Evolutionary conservation across 2,329 filamentous ascomycete genomes (phyloP), one percentile per base, ranked within the genome.

Genomic region (Trichophyton simii): DNA sequence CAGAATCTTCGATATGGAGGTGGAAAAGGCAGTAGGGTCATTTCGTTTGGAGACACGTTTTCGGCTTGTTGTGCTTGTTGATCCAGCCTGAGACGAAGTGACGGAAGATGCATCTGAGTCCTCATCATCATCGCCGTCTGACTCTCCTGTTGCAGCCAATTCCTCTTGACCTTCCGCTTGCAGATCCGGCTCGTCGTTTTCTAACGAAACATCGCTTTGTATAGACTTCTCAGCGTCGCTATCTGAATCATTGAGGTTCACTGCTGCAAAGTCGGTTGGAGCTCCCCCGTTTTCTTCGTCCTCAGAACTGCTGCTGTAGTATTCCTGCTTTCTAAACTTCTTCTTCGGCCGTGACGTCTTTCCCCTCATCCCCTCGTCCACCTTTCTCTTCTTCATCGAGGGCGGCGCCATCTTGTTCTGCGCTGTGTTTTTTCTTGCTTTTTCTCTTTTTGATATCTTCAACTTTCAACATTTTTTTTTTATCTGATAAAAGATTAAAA

Each of bases 1-100:
- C 52, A 99, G 82, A 72, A 99, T 96, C 75, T 94, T 95, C 67
- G 88, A 87, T 69, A 99, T 90, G 58, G 91, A 96, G 1, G 87
- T 95, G 25, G 92, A 89, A 73, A 99, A 97, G 59, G 89, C 91
- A 65, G 82, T 79, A 2, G 94, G 91, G 74, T 99, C 92, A 76
- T 96, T 95, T 71, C 91, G 87, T 77, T 97, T 97, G 11, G 74
- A 67, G 8, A 74, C 65, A 7, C 67, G 58, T 67, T 71, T 62
- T 66, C 69, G 31, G 42, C 68, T 68, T 50, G 67, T 66, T 60
- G 68, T 68, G 64, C 67, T 71, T 58, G 74, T 72, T 44, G 78
- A 76, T 44, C 74, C 70, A 2, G 68, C 65, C 57, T 75, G 72
- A 11, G 62, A 59, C 9, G 60, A 58, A 22, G 71, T 71, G 20